Conservation (phyloP, 148 eudicot species). For the Amaranthus palmeri region DNA sequence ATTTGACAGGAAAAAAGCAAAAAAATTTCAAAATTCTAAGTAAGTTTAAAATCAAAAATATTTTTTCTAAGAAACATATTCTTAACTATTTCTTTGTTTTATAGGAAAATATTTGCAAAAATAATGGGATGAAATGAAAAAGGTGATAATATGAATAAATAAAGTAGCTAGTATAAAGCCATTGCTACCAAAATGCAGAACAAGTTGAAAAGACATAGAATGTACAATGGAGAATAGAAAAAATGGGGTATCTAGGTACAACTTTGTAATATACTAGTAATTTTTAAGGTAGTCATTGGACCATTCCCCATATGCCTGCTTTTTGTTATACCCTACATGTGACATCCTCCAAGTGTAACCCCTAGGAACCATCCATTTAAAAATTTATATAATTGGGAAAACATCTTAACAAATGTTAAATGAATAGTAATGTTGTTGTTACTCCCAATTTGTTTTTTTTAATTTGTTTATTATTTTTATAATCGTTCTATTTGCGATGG, state of each 20-base stretch:
- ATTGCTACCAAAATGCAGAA: constrained; percentile 9
- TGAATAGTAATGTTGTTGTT: background rate
- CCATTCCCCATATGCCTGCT: background rate
- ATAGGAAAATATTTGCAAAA: no score
- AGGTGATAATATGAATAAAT: no score
- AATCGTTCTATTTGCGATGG: no score
- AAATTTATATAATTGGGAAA: background rate
- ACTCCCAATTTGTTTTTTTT: no score
- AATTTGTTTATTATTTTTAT: background rate
- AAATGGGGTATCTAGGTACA: background rate
- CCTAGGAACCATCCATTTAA: background rate
- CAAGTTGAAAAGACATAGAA: background rate
- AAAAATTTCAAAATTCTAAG: background rate
- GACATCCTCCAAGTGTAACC: constrained; percentile 19
- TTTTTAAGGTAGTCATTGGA: constrained; percentile 4
- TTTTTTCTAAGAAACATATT: no score
- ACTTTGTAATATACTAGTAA: background rate
- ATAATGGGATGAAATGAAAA: background rate
- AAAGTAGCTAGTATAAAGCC: background rate
- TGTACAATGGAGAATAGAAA: constrained; percentile 3
- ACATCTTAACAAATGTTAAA: constrained; percentile 10
- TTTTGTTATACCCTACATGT: constrained; percentile 7
- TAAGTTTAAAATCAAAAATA: background rate
- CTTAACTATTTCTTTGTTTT: no score
- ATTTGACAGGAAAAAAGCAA: background rate